Evolutionary conservation across 2,329 filamentous ascomycete genomes (phyloP).

Genomic region (Nigrograna mackinnonii): DNA sequence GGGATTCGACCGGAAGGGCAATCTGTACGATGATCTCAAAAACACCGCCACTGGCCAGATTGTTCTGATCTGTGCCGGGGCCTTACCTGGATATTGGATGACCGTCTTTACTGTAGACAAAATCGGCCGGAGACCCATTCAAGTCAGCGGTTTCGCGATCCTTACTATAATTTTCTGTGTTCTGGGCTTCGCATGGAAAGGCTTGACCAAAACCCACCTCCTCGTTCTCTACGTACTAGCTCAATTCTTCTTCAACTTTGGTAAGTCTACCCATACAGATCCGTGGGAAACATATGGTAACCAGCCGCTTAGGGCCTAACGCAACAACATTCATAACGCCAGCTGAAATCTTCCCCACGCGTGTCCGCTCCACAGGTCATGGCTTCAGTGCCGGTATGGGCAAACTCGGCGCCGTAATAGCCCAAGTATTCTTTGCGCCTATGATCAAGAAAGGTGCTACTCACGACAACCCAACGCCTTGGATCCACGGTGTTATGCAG

Average conservation of each 20-base stretch:
- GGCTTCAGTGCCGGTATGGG: constrained; percentile 48
- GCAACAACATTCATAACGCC: constrained; percentile 51
- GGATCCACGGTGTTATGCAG: constrained; percentile 68
- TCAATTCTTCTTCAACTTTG: constrained; percentile 52
- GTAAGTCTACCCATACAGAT: constrained; percentile 5
- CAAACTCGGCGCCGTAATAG: constrained; percentile 50
- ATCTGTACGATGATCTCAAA: constrained; percentile 68
- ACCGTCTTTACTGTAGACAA: constrained; percentile 60
- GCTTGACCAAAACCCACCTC: constrained; percentile 32
- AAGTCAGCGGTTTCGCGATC: constrained; percentile 16
- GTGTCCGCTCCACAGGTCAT: constrained; percentile 48
- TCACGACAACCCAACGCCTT: constrained; percentile 53
- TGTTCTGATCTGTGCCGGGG: constrained; percentile 73
- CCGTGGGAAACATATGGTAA: not conserved
- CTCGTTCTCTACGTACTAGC: constrained; percentile 46
- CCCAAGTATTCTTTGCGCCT: constrained; percentile 47
- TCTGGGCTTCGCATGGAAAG: constrained; percentile 13
- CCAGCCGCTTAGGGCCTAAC: constrained; percentile 32
- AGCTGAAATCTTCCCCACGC: constrained; percentile 49
- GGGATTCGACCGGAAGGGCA: constrained; percentile 63
- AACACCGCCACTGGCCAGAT: constrained; percentile 78
- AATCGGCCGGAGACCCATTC: constrained; percentile 54
- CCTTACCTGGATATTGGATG: constrained; percentile 76
- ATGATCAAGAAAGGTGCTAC: constrained; percentile 54
- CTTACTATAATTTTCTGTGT: constrained; percentile 17